Percentiles rank a stretch among this genome's conserved stretches.
phyloP scores from a whole-genome alignment of 768 basidiomycete genomes.

The Kwoniella sp. region DNA sequence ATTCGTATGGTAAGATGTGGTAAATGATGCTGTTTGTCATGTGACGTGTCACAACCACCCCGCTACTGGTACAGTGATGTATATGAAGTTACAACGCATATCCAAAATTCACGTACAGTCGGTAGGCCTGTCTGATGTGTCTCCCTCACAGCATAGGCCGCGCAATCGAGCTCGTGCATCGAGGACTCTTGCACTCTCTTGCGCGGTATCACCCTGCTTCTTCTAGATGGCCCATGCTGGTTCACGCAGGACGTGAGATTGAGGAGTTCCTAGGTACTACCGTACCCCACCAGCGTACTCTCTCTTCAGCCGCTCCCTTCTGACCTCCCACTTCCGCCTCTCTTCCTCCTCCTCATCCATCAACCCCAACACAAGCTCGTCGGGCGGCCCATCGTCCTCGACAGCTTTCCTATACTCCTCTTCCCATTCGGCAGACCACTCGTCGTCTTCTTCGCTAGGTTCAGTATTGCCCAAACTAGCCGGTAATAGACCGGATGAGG shows the following conservation, averaged over 20 bases:
- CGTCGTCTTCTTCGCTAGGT: slow-evolving; percentile 14
- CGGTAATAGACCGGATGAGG: slow-evolving; percentile 25
- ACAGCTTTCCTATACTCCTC: slow-evolving; percentile 49
- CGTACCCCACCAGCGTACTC: slow-evolving; percentile 8
- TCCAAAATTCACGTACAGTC: too few relatives aligned
- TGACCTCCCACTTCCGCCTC: slow-evolving; percentile 30
- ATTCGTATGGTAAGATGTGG: not conserved
- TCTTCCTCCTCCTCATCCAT: slow-evolving; percentile 55
- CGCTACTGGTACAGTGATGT: too few relatives aligned
- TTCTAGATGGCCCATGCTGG: too few relatives aligned
- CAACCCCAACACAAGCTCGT: slow-evolving; percentile 54
- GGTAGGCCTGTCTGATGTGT: too few relatives aligned
- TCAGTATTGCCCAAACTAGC: slow-evolving; percentile 16
- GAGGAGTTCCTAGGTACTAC: too few relatives aligned
- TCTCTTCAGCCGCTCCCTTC: slow-evolving; percentile 10
- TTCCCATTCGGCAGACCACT: slow-evolving; percentile 48
- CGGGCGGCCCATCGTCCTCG: slow-evolving; percentile 54
- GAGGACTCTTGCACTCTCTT: too few relatives aligned
- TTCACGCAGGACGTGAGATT: too few relatives aligned
- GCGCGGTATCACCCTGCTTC: too few relatives aligned
- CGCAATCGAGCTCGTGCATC: too few relatives aligned
- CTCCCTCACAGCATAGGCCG: too few relatives aligned
- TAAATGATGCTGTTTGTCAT: not conserved
- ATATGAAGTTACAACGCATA: too few relatives aligned
- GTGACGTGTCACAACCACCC: too few relatives aligned